Base-by-base conservation (phyloP, 2,329 filamentous ascomycete genomes). In the Xylaria sp. region DNA sequence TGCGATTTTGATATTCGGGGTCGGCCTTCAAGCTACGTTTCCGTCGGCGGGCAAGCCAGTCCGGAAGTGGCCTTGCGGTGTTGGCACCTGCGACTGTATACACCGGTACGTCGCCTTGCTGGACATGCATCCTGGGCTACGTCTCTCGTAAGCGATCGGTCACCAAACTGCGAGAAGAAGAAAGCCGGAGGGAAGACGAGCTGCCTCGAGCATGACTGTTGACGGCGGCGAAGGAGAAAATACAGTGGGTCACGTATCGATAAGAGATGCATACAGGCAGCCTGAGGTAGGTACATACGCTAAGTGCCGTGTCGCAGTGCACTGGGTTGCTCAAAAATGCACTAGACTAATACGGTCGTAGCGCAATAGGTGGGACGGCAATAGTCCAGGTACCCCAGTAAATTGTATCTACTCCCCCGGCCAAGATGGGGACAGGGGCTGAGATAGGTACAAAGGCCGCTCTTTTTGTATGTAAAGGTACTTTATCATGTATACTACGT, bases 41-140 rank as follows among this genome's bases (percentile, higher is more conserved):
- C 75, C 94, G 85, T 71, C 92, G 90, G 68, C 92, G 87, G 35
- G 93, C 91, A 64, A 99, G 90, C 72, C 95, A 99, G 79, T 99
- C 95, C 64, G 95, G 95, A 31, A 99, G 84, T 19, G 92, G 92
- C 25, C 94, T 87, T 6, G 92, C 91, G 17, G 92, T 94, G 37
- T 92, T 92, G 35, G 92, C 92, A 68, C 95, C 96, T 38, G 94
- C 93, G 72, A 99, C 92, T 57, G 95, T 98, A 75, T 99, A 99
- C 2, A 97, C 94, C 60, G 92, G 91, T 63, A 97, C 91, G 46
- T 89, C 85, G 66, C 92, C 92, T 68, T 92, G 88, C 71, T 92
- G 92, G 76, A 94, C 86, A 82, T 93, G 92, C 92, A 94, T 94
- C 63, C 68, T 66, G 67, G 49, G 38, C 37, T 35, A 28, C 43